phyloP scores from a whole-genome alignment of 805 yeast genomes.

The Candida railenensis region DNA sequence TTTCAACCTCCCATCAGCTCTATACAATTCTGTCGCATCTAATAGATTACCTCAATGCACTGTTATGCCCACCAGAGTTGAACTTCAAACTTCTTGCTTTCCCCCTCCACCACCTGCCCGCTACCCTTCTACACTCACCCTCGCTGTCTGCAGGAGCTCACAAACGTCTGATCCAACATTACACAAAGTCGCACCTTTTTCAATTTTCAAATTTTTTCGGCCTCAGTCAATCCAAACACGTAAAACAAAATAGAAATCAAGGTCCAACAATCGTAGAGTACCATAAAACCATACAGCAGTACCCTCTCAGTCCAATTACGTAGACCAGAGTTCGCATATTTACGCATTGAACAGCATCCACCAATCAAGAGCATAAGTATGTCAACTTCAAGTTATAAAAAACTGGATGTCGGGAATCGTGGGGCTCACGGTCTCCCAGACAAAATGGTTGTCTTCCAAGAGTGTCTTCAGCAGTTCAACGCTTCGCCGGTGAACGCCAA shows the following conservation, averaged over 20 bases:
- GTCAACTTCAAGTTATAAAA: slow-evolving; percentile 85
- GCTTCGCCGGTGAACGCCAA: slow-evolving; percentile 86
- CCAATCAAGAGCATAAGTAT: slow-evolving; percentile 29
- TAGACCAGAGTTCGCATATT: background rate
- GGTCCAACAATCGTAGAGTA: background rate
- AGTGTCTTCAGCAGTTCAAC: slow-evolving; percentile 89
- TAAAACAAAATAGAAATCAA: background rate
- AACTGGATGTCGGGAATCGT: slow-evolving; percentile 68
- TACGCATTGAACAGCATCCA: background rate
- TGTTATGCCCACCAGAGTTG: no score
- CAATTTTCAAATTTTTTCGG: background rate
- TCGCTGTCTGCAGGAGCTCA: background rate
- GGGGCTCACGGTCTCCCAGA: slow-evolving; percentile 55
- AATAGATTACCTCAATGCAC: no score
- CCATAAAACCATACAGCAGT: background rate
- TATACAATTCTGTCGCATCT: no score
- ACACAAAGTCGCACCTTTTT: background rate
- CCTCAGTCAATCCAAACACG: background rate
- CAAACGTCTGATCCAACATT: background rate
- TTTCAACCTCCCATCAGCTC: no score
- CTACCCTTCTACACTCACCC: background rate
- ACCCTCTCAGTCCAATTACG: background rate
- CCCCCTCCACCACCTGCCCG: background rate
- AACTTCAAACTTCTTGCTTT: background rate
- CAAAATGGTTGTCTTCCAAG: slow-evolving; percentile 96